Base-by-base conservation (phyloP, 2,329 filamentous ascomycete genomes). In the Lachnellula suecica region DNA sequence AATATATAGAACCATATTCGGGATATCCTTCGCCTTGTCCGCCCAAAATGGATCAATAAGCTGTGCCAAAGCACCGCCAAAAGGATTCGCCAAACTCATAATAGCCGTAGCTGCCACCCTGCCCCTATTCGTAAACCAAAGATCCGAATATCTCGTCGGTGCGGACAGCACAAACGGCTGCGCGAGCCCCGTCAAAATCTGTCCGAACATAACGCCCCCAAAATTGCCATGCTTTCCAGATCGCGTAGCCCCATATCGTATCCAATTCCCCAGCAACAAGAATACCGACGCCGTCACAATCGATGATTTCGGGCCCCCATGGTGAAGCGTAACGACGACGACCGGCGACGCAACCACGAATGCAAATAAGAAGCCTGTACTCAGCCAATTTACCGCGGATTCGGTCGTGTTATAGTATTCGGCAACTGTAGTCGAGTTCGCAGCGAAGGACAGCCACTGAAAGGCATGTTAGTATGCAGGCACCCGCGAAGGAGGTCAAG, bases 401-500 rank as follows among this genome's bases (percentile, higher is more conserved):
- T 92, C 85, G 29, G 79, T 79, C 11, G 92, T 89, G 47, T 74
- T 61, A 67, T 95, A 97, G 74, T 91, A 96, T 22, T 77, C 62
- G 0, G 91, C 84, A 1, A 90, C 81, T 20, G 86, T 83, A 29
- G 81, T 81, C 2, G 90, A 90, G 27, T 96, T 85, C 37, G 93
- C 88, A 2, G 92, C 88, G 70, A 91, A 97, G 6, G 91, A 94
- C 62, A 97, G 82, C 93, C 93, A 97, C 89, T 91, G 60, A n/a
- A 40, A 20, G 13, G 9, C 31, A 4, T 15, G 38, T 48, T 17
- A 57, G 20, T 42, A 19, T 17, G 22, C 19, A 34, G 6, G 15
- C n/a, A n/a, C n/a, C n/a, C n/a, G n/a, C n/a, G 27, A 24, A 37
- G 25, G 5, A 23, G n/a, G 13, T n/a, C n/a, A n/a, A n/a, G n/a